Evolutionary conservation across 2,329 filamentous ascomycete genomes (phyloP).

Genomic region (Thelonectria rubi): DNA sequence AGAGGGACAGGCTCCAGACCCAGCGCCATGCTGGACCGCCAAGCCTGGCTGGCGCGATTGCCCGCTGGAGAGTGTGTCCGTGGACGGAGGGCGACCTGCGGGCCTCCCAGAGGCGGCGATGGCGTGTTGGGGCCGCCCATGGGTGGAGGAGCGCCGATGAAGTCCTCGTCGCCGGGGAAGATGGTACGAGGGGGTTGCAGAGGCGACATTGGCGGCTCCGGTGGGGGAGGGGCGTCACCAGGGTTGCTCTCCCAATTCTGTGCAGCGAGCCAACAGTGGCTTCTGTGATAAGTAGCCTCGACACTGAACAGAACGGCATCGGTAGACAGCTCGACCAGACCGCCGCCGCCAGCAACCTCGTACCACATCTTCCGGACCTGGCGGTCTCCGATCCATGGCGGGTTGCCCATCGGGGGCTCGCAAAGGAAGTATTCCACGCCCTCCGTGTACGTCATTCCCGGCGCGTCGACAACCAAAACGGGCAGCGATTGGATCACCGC

Average conservation of each 20-base stretch:
- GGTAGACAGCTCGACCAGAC: slow-evolving; percentile 65
- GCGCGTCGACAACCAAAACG: slow-evolving; percentile 80
- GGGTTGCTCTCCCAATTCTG: slow-evolving; percentile 58
- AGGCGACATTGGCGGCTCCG: slow-evolving; percentile 50
- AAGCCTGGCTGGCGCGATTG: slow-evolving; percentile 46
- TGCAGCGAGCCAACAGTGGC: slow-evolving; percentile 64
- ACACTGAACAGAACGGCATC: slow-evolving; percentile 70
- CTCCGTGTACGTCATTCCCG: slow-evolving; percentile 72
- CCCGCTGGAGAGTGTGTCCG: slow-evolving; percentile 52
- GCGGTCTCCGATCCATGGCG: slow-evolving; percentile 76
- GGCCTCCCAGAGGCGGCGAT: slow-evolving; percentile 42
- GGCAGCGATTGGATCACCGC: slow-evolving; percentile 80
- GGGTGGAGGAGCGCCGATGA: slow-evolving; percentile 35
- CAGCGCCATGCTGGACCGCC: slow-evolving; percentile 55
- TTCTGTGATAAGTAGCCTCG: slow-evolving; percentile 67
- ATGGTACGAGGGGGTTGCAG: slow-evolving; percentile 50
- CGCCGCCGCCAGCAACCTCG: slow-evolving; percentile 72
- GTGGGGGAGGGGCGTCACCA: slow-evolving; percentile 39
- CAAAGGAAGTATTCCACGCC: slow-evolving; percentile 86
- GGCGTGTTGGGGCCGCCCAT: slow-evolving; percentile 40
- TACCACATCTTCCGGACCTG: slow-evolving; percentile 77
- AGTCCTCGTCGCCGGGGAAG: slow-evolving; percentile 46
- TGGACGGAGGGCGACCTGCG: slow-evolving; percentile 48
- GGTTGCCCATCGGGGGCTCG: slow-evolving; percentile 74
- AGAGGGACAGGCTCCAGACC: slow-evolving; percentile 55